Conservation (phyloP, 148 eudicot species). For the Chenopodium formosanum region DNA sequence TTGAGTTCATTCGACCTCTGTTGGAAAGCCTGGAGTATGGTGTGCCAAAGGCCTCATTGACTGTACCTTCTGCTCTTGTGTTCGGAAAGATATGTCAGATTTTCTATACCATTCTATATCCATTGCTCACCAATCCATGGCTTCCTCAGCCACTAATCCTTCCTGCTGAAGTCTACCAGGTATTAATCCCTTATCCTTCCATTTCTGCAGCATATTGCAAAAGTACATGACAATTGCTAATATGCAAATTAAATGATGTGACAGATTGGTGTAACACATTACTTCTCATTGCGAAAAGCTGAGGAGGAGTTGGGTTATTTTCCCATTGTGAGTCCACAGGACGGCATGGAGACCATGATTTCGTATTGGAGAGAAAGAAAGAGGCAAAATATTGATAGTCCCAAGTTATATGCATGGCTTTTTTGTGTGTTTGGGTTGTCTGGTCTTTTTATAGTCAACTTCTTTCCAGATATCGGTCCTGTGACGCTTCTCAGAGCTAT, state of each 20-base stretch:
- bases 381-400: conserved; percentile 59
- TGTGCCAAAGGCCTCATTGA: conserved; percentile 51
- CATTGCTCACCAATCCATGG: conserved; percentile 66
- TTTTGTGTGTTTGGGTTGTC: conserved; percentile 55
- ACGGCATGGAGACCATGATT: conserved; percentile 72
- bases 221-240: not conserved
- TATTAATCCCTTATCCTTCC: conserved; percentile 15
- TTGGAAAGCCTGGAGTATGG: conserved; percentile 70
- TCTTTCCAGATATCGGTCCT: conserved; percentile 58
- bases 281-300: conserved; percentile 71
- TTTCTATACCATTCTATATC: conserved; percentile 62
- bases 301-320: conserved; percentile 65
- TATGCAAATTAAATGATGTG: not conserved
- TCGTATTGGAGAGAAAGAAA: conserved; percentile 61
- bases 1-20: conserved; percentile 65
- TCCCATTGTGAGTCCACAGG: conserved; percentile 62
- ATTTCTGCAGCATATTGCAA: not conserved
- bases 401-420: conserved; percentile 64
- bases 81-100: conserved; percentile 50
- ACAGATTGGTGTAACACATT: conserved; percentile 81
- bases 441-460: conserved; percentile 52
- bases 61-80: conserved; percentile 58
- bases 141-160: conserved; percentile 84
- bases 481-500: conserved; percentile 41
- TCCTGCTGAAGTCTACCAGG: conserved; percentile 91